Conservation (phyloP, 768 basidiomycete species). For the Porphyrellus cyaneotinctus region DNA sequence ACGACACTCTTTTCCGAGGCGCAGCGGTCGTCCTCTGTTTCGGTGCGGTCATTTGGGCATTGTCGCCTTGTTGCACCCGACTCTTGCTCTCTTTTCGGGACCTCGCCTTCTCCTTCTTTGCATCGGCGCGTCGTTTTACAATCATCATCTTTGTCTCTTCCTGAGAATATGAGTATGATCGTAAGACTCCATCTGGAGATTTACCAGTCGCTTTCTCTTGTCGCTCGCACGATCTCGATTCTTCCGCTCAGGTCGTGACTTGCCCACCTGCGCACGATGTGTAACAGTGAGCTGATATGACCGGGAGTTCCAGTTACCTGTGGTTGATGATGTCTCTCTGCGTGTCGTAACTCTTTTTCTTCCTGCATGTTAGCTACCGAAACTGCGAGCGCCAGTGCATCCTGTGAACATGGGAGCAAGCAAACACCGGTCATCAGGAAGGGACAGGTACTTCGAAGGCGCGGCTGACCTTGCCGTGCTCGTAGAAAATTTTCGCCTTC, state of each 20-base stretch:
- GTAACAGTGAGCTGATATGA: conserved; percentile 16
- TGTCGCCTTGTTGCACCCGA: conserved; percentile 11
- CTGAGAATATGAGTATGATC: conserved; percentile 24
- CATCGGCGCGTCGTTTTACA: conserved; percentile 33
- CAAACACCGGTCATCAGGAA: conserved; percentile 22
- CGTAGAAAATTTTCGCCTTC: conserved; percentile 27
- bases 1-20: conserved; percentile 34
- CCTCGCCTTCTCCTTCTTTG: conserved; percentile 39
- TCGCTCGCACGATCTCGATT: conserved; percentile 25
- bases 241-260: conserved; percentile 27
- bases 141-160: conserved; percentile 42
- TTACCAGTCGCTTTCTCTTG: conserved; percentile 39
- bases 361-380: conserved; percentile 46
- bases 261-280: conserved; percentile 21
- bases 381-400: conserved; percentile 44
- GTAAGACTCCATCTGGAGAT: conserved; percentile 14
- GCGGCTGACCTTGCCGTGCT: conserved; percentile 32
- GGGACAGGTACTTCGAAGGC: conserved; percentile 5
- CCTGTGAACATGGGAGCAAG: conserved; percentile 32
- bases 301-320: conserved; percentile 31
- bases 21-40: conserved; percentile 7
- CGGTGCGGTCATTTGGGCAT: conserved; percentile 10
- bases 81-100: conserved; percentile 23
- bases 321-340: conserved; percentile 37
- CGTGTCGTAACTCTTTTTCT: conserved; percentile 38